These are phyloP conservation scores for Abrus pulchellus DNA, from an alignment of 306 rosid genomes.

Conservation along the genomic window DNA sequence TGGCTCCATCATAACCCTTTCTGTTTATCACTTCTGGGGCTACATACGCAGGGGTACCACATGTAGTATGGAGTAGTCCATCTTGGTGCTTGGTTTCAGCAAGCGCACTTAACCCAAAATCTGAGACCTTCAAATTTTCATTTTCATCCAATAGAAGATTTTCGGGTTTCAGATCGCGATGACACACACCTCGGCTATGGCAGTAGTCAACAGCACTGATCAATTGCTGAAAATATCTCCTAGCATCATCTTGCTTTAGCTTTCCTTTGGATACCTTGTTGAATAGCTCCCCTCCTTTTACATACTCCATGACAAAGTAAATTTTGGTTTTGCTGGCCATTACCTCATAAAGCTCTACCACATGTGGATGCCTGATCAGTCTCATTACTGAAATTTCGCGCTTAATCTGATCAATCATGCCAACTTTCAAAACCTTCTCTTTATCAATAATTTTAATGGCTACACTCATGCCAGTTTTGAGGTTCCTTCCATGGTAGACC, in stretches of 20 bases:
- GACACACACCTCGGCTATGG: constrained; percentile 90
- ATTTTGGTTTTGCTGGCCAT: constrained; percentile 95
- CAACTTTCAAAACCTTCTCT: constrained; percentile 75
- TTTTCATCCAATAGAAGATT: constrained; percentile 87
- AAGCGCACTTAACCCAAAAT: constrained; percentile 88
- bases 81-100: constrained; percentile 78
- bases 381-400: constrained; percentile 93
- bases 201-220: constrained; percentile 91
- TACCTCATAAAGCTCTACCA: constrained; percentile 93
- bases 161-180: constrained; percentile 93
- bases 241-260: constrained; percentile 77
- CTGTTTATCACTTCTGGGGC: constrained; percentile 87
- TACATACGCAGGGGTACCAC: constrained; percentile 97
- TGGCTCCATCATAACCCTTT: constrained; percentile 84
- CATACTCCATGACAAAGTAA: constrained; percentile 89
- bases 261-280: constrained; percentile 82
- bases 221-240: constrained; percentile 85
- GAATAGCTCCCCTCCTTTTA: constrained; percentile 91
- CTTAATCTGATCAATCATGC: constrained; percentile 91
- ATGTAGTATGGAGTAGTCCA: constrained; percentile 88
- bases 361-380: constrained; percentile 81
- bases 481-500: constrained; percentile 78
- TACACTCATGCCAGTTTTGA: constrained; percentile 67
- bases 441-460: constrained; percentile 84
- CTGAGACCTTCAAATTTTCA: constrained; percentile 84